Conservation (phyloP, 2,329 filamentous ascomycete species). For the Juglanconis oblonga region DNA sequence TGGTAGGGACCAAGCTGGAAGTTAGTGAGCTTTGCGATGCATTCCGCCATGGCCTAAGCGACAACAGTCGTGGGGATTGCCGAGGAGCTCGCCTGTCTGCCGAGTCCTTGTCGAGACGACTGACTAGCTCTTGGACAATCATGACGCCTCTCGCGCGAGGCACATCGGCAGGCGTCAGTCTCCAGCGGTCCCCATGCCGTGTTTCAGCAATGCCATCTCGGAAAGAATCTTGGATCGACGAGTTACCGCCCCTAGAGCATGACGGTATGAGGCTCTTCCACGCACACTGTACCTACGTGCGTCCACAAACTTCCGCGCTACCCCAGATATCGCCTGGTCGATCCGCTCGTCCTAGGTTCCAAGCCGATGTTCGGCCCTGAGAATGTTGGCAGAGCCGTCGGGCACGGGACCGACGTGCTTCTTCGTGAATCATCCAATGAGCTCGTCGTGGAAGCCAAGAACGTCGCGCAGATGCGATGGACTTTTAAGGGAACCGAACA, state of each 20-base stretch:
- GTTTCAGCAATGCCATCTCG: background rate
- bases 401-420: background rate
- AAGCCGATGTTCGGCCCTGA: background rate
- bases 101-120: background rate
- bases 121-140: background rate
- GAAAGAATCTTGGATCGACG: background rate
- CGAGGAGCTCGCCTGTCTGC: conserved; percentile 1
- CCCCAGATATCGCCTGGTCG: background rate
- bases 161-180: background rate
- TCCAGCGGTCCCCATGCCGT: background rate
- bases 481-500: background rate
- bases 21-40: background rate
- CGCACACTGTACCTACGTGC: background rate
- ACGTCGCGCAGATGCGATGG: background rate
- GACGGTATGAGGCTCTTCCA: background rate
- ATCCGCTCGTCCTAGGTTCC: background rate
- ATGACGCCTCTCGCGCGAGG: background rate
- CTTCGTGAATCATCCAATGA: background rate
- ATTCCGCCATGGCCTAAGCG: background rate
- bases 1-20: conserved; percentile 5
- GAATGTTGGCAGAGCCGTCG: background rate
- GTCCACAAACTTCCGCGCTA: background rate
- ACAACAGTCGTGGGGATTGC: background rate
- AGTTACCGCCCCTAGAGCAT: background rate
- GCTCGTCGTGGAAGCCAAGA: background rate